Percentiles rank a stretch among this genome's conserved stretches.
Evolutionary conservation across 2,329 filamentous ascomycete genomes (phyloP).

Genomic region (Xylariaceae sp.): DNA sequence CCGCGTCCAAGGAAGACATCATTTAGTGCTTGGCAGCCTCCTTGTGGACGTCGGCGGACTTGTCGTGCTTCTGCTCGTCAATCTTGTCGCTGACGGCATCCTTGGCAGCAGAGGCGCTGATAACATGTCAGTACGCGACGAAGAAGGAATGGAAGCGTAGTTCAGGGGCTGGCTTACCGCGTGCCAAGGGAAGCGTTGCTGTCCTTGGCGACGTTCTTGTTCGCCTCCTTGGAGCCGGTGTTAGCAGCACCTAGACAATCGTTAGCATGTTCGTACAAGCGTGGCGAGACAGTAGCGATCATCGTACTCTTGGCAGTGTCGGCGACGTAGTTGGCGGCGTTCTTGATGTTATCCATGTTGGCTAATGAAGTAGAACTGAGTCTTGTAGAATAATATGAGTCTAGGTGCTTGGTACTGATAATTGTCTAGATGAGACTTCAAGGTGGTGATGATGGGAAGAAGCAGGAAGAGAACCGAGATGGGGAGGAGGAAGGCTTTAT

Average conservation of each 20-base stretch:
- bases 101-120: conserved; percentile 44
- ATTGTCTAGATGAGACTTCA: background rate
- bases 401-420: conserved; percentile 14
- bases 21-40: conserved; percentile 35
- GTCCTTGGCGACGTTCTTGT: conserved; percentile 65
- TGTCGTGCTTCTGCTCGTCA: conserved; percentile 36
- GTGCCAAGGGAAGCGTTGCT: conserved; percentile 46
- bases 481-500: conserved; percentile 8
- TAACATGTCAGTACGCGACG: conserved; percentile 25
- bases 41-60: conserved; percentile 34
- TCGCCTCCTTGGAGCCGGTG: conserved; percentile 60
- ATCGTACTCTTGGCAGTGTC: conserved; percentile 53
- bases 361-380: conserved; percentile 18
- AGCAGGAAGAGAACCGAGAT: conserved; percentile 1
- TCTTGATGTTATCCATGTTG: conserved; percentile 51
- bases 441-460: background rate
- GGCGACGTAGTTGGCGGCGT: conserved; percentile 64
- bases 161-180: conserved; percentile 40
- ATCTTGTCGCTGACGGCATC: conserved; percentile 45
- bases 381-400: conserved; percentile 2
- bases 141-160: too few relatives aligned
- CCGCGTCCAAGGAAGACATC: background rate
- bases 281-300: background rate
- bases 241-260: conserved; percentile 35
- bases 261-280: conserved; percentile 6